Evolutionary conservation across 202 grass and related monocot species (phyloP).

Genomic region (Setaria viridis): DNA sequence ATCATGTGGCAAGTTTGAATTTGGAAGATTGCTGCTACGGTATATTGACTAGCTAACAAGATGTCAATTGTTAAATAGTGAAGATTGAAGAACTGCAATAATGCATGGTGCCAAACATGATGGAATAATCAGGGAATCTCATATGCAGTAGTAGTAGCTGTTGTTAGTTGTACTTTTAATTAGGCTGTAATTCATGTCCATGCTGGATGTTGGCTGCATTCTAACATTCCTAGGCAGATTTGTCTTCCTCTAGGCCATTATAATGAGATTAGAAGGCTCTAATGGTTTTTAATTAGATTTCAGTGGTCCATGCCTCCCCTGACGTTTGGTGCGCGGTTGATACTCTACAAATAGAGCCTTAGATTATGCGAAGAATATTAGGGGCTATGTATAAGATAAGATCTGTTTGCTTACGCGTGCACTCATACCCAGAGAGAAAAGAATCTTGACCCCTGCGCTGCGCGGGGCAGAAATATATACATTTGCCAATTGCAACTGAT

Average conservation of each 20-base stretch:
- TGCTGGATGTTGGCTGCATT: slow-evolving; percentile 21
- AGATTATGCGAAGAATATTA: slow-evolving; percentile 50
- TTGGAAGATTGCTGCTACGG: neutral
- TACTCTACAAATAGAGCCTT: slow-evolving; percentile 28
- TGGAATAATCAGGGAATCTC: slow-evolving; percentile 9
- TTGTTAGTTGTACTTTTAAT: slow-evolving; percentile 2
- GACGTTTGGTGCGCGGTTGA: slow-evolving; percentile 49
- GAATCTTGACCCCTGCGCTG: slow-evolving; percentile 46
- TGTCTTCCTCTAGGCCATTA: slow-evolving; percentile 54
- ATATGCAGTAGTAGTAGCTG: neutral
- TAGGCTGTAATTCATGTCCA: slow-evolving; percentile 38
- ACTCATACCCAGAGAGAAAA: slow-evolving; percentile 43
- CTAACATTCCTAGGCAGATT: slow-evolving; percentile 50
- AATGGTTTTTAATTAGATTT: slow-evolving; percentile 54
- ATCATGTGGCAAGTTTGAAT: neutral
- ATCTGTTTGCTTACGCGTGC: slow-evolving; percentile 48
- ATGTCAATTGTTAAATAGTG: neutral
- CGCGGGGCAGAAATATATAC: slow-evolving; percentile 8
- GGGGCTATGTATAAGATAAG: slow-evolving; percentile 42
- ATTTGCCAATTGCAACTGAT: slow-evolving; percentile 9
- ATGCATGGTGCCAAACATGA: slow-evolving; percentile 20
- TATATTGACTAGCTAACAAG: neutral
- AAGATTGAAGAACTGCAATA: neutral
- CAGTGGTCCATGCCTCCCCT: slow-evolving; percentile 43
- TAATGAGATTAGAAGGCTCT: slow-evolving; percentile 54